Base-by-base conservation (phyloP, 306 rosid species). In the Cucumis cinereus region DNA sequence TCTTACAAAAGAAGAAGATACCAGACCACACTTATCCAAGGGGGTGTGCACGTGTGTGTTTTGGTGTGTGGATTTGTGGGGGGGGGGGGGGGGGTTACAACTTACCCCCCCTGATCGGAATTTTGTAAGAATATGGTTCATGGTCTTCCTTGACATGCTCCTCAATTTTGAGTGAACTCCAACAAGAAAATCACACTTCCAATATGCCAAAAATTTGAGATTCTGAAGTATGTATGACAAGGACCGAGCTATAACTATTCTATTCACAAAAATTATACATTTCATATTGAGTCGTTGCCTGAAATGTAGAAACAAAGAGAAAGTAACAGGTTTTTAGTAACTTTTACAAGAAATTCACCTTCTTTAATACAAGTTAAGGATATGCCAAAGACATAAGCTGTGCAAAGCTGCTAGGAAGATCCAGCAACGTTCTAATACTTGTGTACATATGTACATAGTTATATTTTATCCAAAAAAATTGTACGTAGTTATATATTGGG, bases 221-320 rank as follows among this genome's bases (percentile, higher is more conserved):
- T 79, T 35, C 58, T 82, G 91, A 36, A 91, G 90, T 77, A 94
- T 84, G 87, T 52, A 82, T 6, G 98, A 86, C 84, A 94, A 82
- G 78, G 92, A 90, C 80, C 96, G 88, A 12, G 97, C 98, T 52
- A 87, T 90, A 81, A 90, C 89, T 78, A 89, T 87, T 82, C 98
- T 86, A 85, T 94, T 94, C 15, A 94, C 98, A 86, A 94, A 94
- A 61, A 94, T 73, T 84, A 91, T 91, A 77, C 97, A 91, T 83
- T 94, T 94, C 92, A 82, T 90, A 80, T 84, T 77, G 77, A 83
- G 85, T 70, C 73, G 90, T 77, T 78, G 41, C 91, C 98, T 94
- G 95, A 74, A 85, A 87, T 36, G 68, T 45, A 40, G n/a, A 36
- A 38, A 78, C 4, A 24, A 16, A 77, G 68, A 58, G 20, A 75